Evolutionary conservation across 345 rosid species (phyloP), one percentile per base, ranked within the genome.

Genomic region (Aquilaria sinensis): DNA sequence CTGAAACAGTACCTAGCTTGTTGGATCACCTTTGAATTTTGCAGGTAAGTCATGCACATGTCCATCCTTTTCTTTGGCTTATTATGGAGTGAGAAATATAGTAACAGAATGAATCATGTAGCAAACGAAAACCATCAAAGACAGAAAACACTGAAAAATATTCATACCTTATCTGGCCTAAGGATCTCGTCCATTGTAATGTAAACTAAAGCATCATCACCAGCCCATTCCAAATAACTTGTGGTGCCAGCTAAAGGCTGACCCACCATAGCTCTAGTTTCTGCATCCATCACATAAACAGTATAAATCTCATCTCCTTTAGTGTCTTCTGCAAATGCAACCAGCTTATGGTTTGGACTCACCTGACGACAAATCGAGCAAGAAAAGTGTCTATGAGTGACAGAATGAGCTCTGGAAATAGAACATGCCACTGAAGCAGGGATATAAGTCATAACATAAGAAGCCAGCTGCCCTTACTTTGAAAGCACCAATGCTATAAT

Each of bases 251-350:
- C 72, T 9, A 93, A 70, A 56, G 92, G 90, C 60, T 79, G 65
- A 52, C 76, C 94, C 4, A 86, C 71, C 13, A 65, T 63, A 62
- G 67, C 75, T 53, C 71, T 64, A 31, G 82, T 58, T 69, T 88
- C 94, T 12, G 79, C 83, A 76, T 93, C 85, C 12, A 90, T 86
- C 64, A 90, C 78, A 74, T 72, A 64, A 1, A 93, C 72, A 1
- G 86, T 76, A 65, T 86, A 75, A 62, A 84, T 90, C 69, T 90
- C 98, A 73, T 88, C 80, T 52, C 98, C 97, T 66, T 85, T 88
- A 13, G 82, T 83, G 70, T 93, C 98, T 74, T 90, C 95, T 2
- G 95, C 92, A 75, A 84, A 93, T 16, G 96, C 92, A 49, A 78
- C 90, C 77, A 93, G 51, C 74, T 88, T 88, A 74, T 82, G 84